phyloP scores from a whole-genome alignment of 2,329 filamentous ascomycete genomes.

The Ilyonectria sp. region DNA sequence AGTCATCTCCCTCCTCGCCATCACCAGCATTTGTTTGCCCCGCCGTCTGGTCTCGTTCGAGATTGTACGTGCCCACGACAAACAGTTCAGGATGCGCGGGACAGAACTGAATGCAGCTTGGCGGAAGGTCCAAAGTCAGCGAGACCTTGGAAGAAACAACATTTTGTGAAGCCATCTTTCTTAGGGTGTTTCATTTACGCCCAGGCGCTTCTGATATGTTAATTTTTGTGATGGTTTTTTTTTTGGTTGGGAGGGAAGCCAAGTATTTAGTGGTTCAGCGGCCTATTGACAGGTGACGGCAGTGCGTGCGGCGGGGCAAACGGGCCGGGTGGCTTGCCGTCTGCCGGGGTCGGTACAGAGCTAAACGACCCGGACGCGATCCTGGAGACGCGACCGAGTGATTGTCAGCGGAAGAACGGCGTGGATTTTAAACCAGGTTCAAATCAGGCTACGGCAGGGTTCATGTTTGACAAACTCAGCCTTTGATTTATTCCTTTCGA shows the following conservation, averaged over 20 bases:
- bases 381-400: background rate
- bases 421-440: background rate
- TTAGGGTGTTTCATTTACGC: background rate
- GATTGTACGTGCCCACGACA: slow-evolving; percentile 87
- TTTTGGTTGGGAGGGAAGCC: slow-evolving; percentile 10
- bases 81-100: slow-evolving; percentile 75
- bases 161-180: slow-evolving; percentile 41
- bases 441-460: background rate
- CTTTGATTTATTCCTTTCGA: background rate
- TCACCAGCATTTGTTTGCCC: slow-evolving; percentile 32
- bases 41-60: slow-evolving; percentile 66
- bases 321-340: slow-evolving; percentile 35
- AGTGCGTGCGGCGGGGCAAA: slow-evolving; percentile 40
- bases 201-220: slow-evolving; percentile 6
- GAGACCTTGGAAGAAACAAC: slow-evolving; percentile 62
- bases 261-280: slow-evolving; percentile 24
- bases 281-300: slow-evolving; percentile 19
- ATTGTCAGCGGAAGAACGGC: background rate
- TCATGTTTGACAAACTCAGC: background rate
- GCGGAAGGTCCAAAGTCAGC: slow-evolving; percentile 75
- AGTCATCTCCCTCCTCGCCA: slow-evolving; percentile 43
- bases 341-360: slow-evolving; percentile 32
- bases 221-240: slow-evolving; percentile 19
- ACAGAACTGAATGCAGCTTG: slow-evolving; percentile 85
- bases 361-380: slow-evolving; percentile 20